Evolutionary conservation across 179 eudicot genomes (phyloP).

Genomic region (Heliamphora pulchella): DNA sequence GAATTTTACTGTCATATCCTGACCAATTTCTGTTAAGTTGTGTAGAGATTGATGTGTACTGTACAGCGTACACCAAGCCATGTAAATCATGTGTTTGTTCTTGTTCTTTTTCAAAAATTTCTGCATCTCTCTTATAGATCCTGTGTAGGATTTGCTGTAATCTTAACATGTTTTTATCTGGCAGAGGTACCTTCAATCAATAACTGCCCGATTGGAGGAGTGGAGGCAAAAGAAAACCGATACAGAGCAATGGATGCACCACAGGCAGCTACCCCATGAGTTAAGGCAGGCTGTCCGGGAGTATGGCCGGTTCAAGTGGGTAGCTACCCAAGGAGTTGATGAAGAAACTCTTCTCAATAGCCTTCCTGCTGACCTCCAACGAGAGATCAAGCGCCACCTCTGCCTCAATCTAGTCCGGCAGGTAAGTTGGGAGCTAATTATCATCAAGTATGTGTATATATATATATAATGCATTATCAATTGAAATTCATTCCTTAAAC

Average conservation of each 20-base stretch:
- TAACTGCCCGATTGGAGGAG: constrained; percentile 33
- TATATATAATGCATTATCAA: not conserved
- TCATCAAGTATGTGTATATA: not conserved
- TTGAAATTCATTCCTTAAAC: not conserved
- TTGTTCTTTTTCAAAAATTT: not conserved
- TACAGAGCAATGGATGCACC: constrained; percentile 58
- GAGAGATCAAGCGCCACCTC: constrained; percentile 50
- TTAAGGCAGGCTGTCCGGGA: constrained; percentile 33
- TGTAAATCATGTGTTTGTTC: not conserved
- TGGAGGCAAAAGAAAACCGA: constrained; percentile 40
- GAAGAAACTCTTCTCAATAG: constrained; percentile 36
- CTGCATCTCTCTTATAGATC: not conserved
- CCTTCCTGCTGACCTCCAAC: constrained; percentile 42
- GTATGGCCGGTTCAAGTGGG: constrained; percentile 42
- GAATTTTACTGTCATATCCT: too few relatives aligned
- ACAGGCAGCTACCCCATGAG: constrained; percentile 43
- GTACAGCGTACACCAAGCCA: too few relatives aligned
- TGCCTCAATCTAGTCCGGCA: constrained; percentile 37
- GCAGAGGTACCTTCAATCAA: constrained; percentile 53
- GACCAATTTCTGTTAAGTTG: too few relatives aligned
- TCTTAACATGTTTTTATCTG: not conserved
- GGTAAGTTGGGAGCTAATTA: constrained; percentile 24
- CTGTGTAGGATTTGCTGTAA: not conserved
- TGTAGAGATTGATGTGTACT: too few relatives aligned
- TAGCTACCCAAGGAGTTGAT: constrained; percentile 44